Conservation (phyloP, 352 stramenopile species). For the Pythium brachiatum region DNA sequence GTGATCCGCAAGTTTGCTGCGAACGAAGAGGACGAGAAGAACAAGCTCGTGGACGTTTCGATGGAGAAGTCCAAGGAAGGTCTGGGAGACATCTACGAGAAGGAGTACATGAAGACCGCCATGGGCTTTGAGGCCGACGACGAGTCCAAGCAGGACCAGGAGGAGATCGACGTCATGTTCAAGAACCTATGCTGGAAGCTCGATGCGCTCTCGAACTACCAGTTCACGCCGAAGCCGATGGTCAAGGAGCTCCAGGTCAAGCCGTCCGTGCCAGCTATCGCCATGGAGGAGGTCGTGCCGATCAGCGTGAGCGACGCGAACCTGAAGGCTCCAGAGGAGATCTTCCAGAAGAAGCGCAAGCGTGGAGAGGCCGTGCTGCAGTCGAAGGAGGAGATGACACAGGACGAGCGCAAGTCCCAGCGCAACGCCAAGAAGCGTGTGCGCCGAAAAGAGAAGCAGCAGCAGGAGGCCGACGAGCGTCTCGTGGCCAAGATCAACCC, state of each 20-base stretch:
- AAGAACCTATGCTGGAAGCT: constrained; percentile 94
- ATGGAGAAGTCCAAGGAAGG: constrained; percentile 91
- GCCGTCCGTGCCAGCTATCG: constrained; percentile 73
- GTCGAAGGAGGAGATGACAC: constrained; percentile 85
- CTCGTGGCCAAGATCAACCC: constrained; percentile 93
- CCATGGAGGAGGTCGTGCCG: constrained; percentile 83
- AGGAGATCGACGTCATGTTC: constrained; percentile 94
- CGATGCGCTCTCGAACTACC: constrained; percentile 94
- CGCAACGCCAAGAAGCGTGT: constrained; percentile 90
- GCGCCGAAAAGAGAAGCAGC: constrained; percentile 87
- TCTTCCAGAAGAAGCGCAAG: constrained; percentile 88
- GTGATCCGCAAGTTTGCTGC: constrained; percentile 88
- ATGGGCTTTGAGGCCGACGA: constrained; percentile 92
- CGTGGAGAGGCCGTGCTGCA: constrained; percentile 76
- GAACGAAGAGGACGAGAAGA: constrained; percentile 73
- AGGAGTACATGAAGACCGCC: constrained; percentile 95
- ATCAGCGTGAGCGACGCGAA: constrained; percentile 86
- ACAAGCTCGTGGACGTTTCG: constrained; percentile 91
- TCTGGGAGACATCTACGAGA: constrained; percentile 94
- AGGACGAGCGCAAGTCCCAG: constrained; percentile 82
- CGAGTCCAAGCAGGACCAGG: constrained; percentile 90
- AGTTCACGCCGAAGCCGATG: constrained; percentile 93
- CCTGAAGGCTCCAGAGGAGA: constrained; percentile 77
- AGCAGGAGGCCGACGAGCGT: constrained; percentile 89
- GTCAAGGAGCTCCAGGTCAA: constrained; percentile 90